Conservation (phyloP, 176 grass and related monocot species). For the Paspalum notatum region DNA sequence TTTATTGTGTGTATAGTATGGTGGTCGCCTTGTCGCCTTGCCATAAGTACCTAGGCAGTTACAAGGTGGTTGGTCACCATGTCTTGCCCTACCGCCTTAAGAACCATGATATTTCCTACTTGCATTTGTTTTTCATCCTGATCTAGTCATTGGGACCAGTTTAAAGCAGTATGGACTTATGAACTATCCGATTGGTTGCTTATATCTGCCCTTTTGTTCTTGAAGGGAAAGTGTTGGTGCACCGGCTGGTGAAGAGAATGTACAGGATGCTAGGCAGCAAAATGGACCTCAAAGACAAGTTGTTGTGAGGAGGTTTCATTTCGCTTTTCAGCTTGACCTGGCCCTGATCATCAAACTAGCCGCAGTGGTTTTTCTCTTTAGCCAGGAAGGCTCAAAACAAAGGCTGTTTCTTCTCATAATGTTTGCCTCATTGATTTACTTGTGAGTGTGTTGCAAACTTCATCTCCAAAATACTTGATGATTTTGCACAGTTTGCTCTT, state of each 20-base stretch:
- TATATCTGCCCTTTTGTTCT: conserved; percentile 37
- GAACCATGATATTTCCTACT: no score
- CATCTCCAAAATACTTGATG: neutral
- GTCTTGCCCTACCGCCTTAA: neutral
- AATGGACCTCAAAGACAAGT: conserved; percentile 78
- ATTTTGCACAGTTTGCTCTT: conserved; percentile 18
- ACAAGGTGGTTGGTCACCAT: no score
- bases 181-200: conserved; percentile 16
- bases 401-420: conserved; percentile 83
- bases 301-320: conserved; percentile 87
- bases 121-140: conserved; percentile 27
- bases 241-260: conserved; percentile 58
- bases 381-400: conserved; percentile 84
- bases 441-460: conserved; percentile 57
- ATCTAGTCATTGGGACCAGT: neutral
- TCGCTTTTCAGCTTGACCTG: conserved; percentile 90
- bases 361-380: conserved; percentile 84
- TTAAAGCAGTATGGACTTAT: conserved; percentile 1
- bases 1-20: no score
- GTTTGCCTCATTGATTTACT: conserved; percentile 78
- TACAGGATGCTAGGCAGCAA: conserved; percentile 70
- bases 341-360: conserved; percentile 89
- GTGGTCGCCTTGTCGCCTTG: no score
- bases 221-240: conserved; percentile 58
- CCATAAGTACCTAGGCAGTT: no score